A percentile compares a stretch with the other conserved stretches of the same genome.
Evolutionary conservation across 495 filamentous ascomycete genomes (phyloP).

Genomic region (Neurospora africana): DNA sequence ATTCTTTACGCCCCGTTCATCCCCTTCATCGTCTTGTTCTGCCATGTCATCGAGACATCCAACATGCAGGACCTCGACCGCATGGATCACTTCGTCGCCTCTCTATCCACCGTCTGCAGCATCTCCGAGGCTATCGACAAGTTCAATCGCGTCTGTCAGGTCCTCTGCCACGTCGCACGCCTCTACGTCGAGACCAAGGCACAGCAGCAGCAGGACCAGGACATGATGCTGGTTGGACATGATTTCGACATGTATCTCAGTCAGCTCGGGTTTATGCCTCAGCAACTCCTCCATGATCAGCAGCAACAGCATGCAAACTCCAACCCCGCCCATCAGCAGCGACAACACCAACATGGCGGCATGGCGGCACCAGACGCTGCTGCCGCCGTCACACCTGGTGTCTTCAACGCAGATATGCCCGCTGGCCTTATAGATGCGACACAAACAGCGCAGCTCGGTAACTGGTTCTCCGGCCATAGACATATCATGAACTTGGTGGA

Average conservation of each 20-base stretch:
- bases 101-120: conserved; percentile 39
- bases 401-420: not conserved
- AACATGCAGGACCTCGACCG: conserved; percentile 37
- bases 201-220: conserved; percentile 35
- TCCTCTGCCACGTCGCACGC: conserved; percentile 50
- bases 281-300: conserved; percentile 1
- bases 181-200: conserved; percentile 52
- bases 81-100: conserved; percentile 47
- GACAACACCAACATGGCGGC: not conserved
- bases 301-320: not conserved
- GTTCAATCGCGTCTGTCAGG: conserved; percentile 49
- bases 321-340: not conserved
- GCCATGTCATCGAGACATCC: conserved; percentile 49
- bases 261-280: conserved; percentile 52
- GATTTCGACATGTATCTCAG: conserved; percentile 57
- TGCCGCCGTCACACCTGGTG: not conserved
- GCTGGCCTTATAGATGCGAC: conserved; percentile 7
- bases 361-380: not conserved
- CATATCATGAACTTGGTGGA: conserved; percentile 55
- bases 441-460: conserved; percentile 43
- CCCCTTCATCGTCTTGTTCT: conserved; percentile 61
- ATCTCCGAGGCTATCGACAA: conserved; percentile 48
- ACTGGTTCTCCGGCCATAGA: conserved; percentile 59
- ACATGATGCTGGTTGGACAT: conserved; percentile 40
- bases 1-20: conserved; percentile 57